phyloP scores from a whole-genome alignment of 176 grass and related monocot genomes.

The Areca catechu region DNA sequence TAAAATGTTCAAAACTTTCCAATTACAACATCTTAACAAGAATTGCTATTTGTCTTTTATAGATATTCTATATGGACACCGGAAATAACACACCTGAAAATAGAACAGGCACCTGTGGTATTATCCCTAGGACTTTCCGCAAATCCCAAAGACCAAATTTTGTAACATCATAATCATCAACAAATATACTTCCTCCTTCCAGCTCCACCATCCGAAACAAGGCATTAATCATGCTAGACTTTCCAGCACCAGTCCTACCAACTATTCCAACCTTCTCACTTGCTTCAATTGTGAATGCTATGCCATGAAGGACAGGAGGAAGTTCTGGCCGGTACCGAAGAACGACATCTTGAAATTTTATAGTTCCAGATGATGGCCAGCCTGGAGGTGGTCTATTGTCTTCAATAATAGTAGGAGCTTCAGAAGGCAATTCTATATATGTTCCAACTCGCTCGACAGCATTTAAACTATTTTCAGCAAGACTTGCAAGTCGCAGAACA shows the following conservation, averaged over 20 bases:
- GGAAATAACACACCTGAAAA: slow-evolving; percentile 71
- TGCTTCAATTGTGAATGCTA: slow-evolving; percentile 89
- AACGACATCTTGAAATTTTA: slow-evolving; percentile 80
- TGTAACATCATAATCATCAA: slow-evolving; percentile 75
- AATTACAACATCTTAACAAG: no score
- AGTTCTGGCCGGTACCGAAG: slow-evolving; percentile 93
- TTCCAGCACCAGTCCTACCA: slow-evolving; percentile 94
- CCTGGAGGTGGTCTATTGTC: slow-evolving; percentile 73
- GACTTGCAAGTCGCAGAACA: slow-evolving; percentile 83
- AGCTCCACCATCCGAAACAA: slow-evolving; percentile 91
- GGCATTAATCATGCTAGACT: slow-evolving; percentile 98
- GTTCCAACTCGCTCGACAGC: slow-evolving; percentile 87
- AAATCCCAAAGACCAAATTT: slow-evolving; percentile 96
- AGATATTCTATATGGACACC: no score
- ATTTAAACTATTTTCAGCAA: slow-evolving; percentile 99
- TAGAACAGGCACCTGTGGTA: slow-evolving; percentile 87
- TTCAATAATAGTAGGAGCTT: slow-evolving; percentile 91
- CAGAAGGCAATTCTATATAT: slow-evolving; percentile 82
- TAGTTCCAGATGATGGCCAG: slow-evolving; percentile 81
- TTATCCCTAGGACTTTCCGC: slow-evolving; percentile 92
- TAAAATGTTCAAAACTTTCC: no score
- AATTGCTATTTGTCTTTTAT: no score
- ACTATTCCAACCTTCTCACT: slow-evolving; percentile 95
- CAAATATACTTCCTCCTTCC: slow-evolving; percentile 66
- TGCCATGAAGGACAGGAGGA: slow-evolving; percentile 92